Percentiles rank a stretch among this genome's conserved stretches.
Conservation (phyloP, 192 early-diverging fungal genomes). For the Dimargaris xerosporica region DNA sequence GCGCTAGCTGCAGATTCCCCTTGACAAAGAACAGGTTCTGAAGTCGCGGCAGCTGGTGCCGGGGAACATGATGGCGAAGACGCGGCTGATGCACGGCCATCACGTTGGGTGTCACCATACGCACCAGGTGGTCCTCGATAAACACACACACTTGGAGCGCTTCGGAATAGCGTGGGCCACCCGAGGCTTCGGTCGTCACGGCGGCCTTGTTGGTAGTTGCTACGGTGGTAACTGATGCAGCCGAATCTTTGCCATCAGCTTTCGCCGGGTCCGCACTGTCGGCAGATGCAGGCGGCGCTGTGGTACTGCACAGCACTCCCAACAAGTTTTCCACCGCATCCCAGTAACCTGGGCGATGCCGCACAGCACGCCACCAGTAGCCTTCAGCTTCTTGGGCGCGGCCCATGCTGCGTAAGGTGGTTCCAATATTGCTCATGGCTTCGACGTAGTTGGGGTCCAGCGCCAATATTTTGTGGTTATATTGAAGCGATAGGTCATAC, state of each 20-base stretch:
- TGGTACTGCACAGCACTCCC: constrained; percentile 47
- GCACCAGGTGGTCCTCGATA: constrained; percentile 46
- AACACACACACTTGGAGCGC: constrained; percentile 70
- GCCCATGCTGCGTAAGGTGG: constrained; percentile 68
- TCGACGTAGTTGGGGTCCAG: constrained; percentile 78
- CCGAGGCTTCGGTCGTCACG: not conserved
- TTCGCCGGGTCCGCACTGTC: constrained; percentile 6
- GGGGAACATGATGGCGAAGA: constrained; percentile 28
- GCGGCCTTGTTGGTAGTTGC: not conserved
- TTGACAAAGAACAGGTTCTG: constrained; percentile 76
- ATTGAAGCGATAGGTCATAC: constrained; percentile 52
- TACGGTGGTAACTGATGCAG: constrained; percentile 12
- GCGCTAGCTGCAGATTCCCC: constrained; percentile 66
- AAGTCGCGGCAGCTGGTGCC: constrained; percentile 51
- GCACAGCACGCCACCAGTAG: constrained; percentile 73
- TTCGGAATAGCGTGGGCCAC: constrained; percentile 46
- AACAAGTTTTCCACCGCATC: constrained; percentile 82
- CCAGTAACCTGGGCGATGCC: constrained; percentile 78
- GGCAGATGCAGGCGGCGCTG: not conserved
- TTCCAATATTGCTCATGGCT: constrained; percentile 83
- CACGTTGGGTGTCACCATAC: constrained; percentile 12
- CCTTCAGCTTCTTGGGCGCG: constrained; percentile 54
- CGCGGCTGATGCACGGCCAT: constrained; percentile 9
- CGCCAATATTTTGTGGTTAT: constrained; percentile 68
- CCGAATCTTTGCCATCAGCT: constrained; percentile 9